Percentiles rank a stretch among this genome's conserved stretches.
Evolutionary conservation across 495 filamentous ascomycete species (phyloP).

Genomic region (Neurospora africana): DNA sequence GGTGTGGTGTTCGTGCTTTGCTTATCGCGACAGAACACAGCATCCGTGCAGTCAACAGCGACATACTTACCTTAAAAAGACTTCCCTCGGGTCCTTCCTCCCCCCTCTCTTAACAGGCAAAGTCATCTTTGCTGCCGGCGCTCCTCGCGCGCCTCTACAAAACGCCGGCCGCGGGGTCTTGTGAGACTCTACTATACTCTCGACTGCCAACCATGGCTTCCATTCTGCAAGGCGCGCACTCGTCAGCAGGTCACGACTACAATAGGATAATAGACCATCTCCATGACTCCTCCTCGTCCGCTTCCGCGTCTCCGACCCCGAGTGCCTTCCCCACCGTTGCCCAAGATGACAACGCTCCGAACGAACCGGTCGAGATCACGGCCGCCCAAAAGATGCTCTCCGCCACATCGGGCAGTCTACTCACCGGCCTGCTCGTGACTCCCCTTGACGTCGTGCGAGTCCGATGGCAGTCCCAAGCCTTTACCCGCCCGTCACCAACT

Average conservation of each 20-base stretch:
- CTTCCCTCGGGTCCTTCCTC: neutral
- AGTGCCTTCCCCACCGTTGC: slow-evolving; percentile 3
- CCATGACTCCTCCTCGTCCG: neutral
- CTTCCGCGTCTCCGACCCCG: slow-evolving; percentile 17
- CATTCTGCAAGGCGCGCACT: slow-evolving; percentile 1
- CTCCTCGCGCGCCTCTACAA: neutral
- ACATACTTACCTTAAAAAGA: too few relatives aligned
- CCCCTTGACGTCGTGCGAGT: slow-evolving; percentile 95
- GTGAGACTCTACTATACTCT: neutral
- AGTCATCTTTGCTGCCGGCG: neutral
- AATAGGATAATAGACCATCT: slow-evolving; percentile 10
- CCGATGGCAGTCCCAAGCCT: slow-evolving; percentile 72
- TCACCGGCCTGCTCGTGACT: slow-evolving; percentile 86
- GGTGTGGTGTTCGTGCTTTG: neutral
- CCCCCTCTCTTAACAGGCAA: neutral
- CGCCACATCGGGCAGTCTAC: slow-evolving; percentile 76
- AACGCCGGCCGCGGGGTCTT: neutral
- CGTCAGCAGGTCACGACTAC: slow-evolving; percentile 8
- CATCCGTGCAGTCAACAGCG: neutral
- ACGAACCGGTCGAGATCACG: slow-evolving; percentile 51
- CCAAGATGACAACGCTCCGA: slow-evolving; percentile 19
- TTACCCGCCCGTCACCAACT: slow-evolving; percentile 29
- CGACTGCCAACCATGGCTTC: slow-evolving; percentile 8
- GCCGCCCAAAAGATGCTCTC: slow-evolving; percentile 86
- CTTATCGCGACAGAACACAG: neutral